phyloP scores from a whole-genome alignment of 176 grass and related monocot genomes.

The Microstegium vimineum region DNA sequence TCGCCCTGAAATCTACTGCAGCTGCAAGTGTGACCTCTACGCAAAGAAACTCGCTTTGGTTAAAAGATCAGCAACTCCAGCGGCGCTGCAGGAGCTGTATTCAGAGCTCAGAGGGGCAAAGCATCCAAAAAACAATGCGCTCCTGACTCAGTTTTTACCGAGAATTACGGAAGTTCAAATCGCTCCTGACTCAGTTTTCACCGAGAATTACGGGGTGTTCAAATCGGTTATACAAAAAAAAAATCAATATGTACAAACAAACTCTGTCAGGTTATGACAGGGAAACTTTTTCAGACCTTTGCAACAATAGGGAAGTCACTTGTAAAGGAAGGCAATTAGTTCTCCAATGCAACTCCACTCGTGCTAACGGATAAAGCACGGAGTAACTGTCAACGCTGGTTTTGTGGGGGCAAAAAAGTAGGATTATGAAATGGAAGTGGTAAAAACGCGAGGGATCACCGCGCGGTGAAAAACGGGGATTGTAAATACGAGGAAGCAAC shows the following conservation, averaged over 20 bases:
- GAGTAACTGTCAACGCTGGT: background rate
- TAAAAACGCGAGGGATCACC: background rate
- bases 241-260: background rate
- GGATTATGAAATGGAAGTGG: background rate
- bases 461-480: background rate
- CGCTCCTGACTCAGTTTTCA: background rate
- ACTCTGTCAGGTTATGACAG: background rate
- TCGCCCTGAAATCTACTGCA: conserved; percentile 35
- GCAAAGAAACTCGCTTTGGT: conserved; percentile 34
- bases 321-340: background rate
- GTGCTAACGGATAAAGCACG: background rate
- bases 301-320: background rate
- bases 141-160: background rate
- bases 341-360: background rate
- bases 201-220: background rate
- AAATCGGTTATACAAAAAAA: no score
- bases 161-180: background rate
- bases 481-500: background rate
- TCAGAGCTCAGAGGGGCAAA: background rate
- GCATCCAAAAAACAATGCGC: background rate
- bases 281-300: background rate
- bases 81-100: background rate
- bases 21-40: conserved; percentile 36
- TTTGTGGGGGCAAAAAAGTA: background rate
- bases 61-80: conserved; percentile 15